These are phyloP conservation scores for Aspergillus sergii DNA, from an alignment of 2,329 filamentous ascomycete genomes.

Conservation along the genomic window DNA sequence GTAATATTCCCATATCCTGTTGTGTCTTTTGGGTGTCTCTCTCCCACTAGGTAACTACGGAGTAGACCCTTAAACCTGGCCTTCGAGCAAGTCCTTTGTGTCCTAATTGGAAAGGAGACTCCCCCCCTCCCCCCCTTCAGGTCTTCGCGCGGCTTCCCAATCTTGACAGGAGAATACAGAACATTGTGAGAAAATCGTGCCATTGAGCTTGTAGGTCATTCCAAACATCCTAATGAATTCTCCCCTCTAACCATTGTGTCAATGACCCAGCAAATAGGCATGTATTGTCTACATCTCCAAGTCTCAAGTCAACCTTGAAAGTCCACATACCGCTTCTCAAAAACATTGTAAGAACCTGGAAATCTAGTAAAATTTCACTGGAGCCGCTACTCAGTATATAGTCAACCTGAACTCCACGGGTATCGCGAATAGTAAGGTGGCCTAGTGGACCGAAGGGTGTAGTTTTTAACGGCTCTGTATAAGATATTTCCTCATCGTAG, in stretches of 20 bases:
- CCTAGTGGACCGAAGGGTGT: conserved; percentile 11
- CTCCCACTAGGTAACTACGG: too few species aligned
- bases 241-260: conserved; percentile 18
- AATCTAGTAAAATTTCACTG: conserved; percentile 17
- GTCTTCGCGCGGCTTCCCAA: too few species aligned
- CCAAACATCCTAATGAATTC: conserved; percentile 1
- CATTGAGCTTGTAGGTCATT: background rate
- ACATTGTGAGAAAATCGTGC: too few species aligned
- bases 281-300: conserved; percentile 15
- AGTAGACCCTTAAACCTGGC: too few species aligned
- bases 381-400: conserved; percentile 16
- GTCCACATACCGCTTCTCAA: conserved; percentile 18
- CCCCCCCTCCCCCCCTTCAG: too few species aligned
- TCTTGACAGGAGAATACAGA: too few species aligned
- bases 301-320: conserved; percentile 15
- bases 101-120: too few species aligned
- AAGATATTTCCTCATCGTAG: background rate
- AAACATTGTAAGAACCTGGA: conserved; percentile 16
- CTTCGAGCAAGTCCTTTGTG: too few species aligned
- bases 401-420: conserved; percentile 12
- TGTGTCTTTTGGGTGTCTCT: too few species aligned
- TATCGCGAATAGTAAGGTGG: conserved; percentile 15
- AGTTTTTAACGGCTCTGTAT: conserved; percentile 15
- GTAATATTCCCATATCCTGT: too few species aligned
- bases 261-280: conserved; percentile 19